These are phyloP conservation scores for Chionographis japonica DNA, from an alignment of 106 monocot genomes.

Conservation along the genomic window DNA sequence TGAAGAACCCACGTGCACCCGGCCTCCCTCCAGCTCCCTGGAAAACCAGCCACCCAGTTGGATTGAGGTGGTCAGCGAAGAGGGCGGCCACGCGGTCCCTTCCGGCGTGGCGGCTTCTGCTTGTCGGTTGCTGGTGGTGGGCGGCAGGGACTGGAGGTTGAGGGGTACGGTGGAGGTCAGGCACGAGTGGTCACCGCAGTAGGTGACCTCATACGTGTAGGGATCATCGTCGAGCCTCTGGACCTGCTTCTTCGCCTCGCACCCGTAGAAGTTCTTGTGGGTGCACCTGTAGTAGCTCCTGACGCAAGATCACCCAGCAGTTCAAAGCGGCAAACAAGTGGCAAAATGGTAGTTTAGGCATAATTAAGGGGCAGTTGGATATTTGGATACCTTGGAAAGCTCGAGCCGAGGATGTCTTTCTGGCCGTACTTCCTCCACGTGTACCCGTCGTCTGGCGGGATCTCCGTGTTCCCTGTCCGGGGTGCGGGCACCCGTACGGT, in stretches of 20 bases:
- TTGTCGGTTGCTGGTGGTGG: neutral
- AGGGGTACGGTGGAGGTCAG: conserved; percentile 42
- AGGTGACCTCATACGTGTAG: conserved; percentile 44
- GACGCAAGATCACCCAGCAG: neutral
- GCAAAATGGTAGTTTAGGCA: neutral
- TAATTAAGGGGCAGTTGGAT: neutral
- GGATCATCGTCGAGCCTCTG: conserved; percentile 73
- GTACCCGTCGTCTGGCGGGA: conserved; percentile 73
- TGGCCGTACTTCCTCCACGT: conserved; percentile 87
- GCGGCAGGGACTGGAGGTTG: conserved; percentile 8
- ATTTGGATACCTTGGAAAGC: conserved; percentile 48
- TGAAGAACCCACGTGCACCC: neutral
- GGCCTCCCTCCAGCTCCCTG: neutral
- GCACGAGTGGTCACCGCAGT: conserved; percentile 55
- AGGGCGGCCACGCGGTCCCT: neutral
- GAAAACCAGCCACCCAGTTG: conserved; percentile 20
- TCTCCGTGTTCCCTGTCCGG: conserved; percentile 35
- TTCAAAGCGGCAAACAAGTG: neutral
- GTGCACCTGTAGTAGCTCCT: conserved; percentile 70
- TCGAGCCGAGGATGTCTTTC: conserved; percentile 53
- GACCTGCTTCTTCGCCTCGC: conserved; percentile 69
- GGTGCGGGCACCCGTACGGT: conserved; percentile 29
- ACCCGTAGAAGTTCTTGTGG: conserved; percentile 74
- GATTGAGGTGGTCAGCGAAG: conserved; percentile 19
- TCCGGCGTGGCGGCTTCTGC: neutral